Conservation (phyloP, 106 monocot species). For the Dioscorea dumetorum region DNA sequence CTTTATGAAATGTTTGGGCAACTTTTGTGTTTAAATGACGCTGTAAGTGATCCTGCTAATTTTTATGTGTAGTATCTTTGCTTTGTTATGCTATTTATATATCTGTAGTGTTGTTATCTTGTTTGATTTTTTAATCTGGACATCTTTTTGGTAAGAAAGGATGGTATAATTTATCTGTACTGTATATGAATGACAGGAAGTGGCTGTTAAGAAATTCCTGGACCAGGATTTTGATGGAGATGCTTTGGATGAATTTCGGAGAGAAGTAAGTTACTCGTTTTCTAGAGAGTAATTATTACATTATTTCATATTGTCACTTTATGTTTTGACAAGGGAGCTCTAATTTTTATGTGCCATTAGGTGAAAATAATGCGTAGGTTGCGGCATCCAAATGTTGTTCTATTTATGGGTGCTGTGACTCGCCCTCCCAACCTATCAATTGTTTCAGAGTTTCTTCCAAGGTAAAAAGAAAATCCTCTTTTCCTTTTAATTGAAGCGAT, state of each 20-base stretch:
- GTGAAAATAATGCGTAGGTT: constrained; percentile 94
- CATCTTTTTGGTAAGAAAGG: no score
- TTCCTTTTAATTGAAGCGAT: background rate
- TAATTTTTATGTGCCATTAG: constrained; percentile 22
- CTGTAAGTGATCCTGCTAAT: no score
- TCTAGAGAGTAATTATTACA: background rate
- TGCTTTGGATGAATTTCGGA: constrained; percentile 95
- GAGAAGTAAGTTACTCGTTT: constrained; percentile 50
- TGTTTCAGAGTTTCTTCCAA: constrained; percentile 95
- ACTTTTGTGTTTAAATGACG: no score
- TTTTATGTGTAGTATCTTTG: no score
- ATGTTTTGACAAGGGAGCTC: background rate
- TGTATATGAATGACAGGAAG: constrained; percentile 61
- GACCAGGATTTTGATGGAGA: constrained; percentile 97
- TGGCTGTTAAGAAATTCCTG: constrained; percentile 96
- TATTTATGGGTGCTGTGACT: constrained; percentile 95
- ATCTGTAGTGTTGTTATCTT: no score
- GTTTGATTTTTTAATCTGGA: no score
- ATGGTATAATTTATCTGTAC: background rate
- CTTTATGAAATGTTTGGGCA: no score
- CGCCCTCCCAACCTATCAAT: constrained; percentile 95
- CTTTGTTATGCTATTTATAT: no score
- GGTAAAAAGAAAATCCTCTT: constrained; percentile 26
- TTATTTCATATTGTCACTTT: background rate
- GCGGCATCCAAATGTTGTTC: constrained; percentile 98